Conservation (phyloP, 139 green algal genomes). For the Ettlia oleoabundans region DNA sequence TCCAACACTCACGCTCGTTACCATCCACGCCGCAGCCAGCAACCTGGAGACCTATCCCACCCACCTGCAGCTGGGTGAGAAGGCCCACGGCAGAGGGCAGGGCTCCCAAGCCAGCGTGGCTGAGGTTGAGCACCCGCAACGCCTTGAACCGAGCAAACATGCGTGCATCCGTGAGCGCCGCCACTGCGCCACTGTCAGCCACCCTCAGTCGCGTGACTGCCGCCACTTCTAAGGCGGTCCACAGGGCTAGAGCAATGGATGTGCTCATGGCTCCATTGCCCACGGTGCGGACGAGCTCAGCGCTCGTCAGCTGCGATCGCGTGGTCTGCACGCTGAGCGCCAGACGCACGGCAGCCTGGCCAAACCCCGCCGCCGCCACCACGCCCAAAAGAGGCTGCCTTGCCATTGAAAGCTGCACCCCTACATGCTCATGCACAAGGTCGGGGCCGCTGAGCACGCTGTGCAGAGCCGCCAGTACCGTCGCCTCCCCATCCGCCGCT, state of each 20-base stretch:
- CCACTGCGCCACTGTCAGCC: slow-evolving; percentile 11
- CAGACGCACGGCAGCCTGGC: slow-evolving; percentile 1
- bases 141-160: slow-evolving; percentile 36
- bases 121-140: slow-evolving; percentile 70
- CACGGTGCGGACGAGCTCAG: slow-evolving; percentile 51
- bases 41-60: too few species aligned
- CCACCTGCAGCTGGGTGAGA: slow-evolving; percentile 19
- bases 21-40: not conserved
- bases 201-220: slow-evolving; percentile 41
- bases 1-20: not conserved
- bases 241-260: slow-evolving; percentile 51
- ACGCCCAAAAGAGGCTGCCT: not conserved
- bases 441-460: slow-evolving; percentile 21
- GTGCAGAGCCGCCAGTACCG: slow-evolving; percentile 34
- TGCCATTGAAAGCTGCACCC: slow-evolving; percentile 3
- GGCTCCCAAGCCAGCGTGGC: slow-evolving; percentile 53
- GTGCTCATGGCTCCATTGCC: slow-evolving; percentile 34
- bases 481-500: slow-evolving; percentile 21
- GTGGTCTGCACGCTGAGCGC: slow-evolving; percentile 46
- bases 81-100: slow-evolving; percentile 50
- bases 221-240: slow-evolving; percentile 53
- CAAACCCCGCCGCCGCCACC: slow-evolving; percentile 12
- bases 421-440: slow-evolving; percentile 45
- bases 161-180: slow-evolving; percentile 33
- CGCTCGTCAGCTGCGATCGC: slow-evolving; percentile 43